phyloP scores from a whole-genome alignment of 306 rosid genomes.

The Prunus salicina region DNA sequence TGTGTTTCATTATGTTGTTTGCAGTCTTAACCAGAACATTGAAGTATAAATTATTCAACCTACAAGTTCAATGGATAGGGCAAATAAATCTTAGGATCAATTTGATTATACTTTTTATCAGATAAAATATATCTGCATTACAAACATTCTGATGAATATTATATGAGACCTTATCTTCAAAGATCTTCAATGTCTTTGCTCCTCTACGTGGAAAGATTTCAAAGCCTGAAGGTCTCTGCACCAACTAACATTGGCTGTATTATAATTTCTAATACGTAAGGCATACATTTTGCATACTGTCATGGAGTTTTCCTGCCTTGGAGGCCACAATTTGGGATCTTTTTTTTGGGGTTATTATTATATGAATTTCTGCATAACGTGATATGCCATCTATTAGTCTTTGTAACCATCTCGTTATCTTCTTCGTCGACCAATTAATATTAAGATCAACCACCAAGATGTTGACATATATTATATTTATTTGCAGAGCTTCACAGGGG shows the following conservation, averaged over 20 bases:
- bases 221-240: background rate
- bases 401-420: background rate
- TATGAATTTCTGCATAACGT: background rate
- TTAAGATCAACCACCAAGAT: background rate
- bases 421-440: background rate
- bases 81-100: background rate
- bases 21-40: background rate
- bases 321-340: conserved; percentile 27
- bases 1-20: background rate
- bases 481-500: background rate
- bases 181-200: background rate
- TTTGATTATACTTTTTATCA: background rate
- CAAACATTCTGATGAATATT: background rate
- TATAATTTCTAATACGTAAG: background rate
- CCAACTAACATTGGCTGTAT: background rate
- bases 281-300: conserved; percentile 1
- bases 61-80: background rate
- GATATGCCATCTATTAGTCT: background rate
- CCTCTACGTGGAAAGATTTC: background rate
- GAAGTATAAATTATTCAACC: background rate
- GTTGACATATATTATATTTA: conserved; percentile 3
- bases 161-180: background rate
- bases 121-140: background rate
- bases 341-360: background rate
- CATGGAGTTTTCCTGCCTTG: conserved; percentile 25